phyloP scores from a whole-genome alignment of 176 grass and related monocot genomes.

The Chrysopogon serrulatus region DNA sequence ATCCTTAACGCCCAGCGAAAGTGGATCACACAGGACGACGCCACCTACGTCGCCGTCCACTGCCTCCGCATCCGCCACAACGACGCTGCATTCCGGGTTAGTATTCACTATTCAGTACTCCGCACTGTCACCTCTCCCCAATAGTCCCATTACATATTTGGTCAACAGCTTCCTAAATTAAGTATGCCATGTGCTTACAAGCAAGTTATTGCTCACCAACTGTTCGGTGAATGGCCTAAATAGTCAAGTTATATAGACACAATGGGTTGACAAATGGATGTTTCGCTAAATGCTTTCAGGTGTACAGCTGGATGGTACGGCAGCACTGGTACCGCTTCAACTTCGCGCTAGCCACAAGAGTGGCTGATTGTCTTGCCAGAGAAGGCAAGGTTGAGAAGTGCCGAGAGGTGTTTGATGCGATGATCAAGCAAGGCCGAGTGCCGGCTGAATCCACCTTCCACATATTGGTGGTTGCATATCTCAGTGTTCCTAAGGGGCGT shows the following conservation, averaged over 20 bases:
- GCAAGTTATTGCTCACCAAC: not conserved
- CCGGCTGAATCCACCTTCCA: slow-evolving; percentile 95
- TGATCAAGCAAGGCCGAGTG: slow-evolving; percentile 77
- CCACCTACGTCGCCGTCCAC: slow-evolving; percentile 75
- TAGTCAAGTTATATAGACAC: not conserved
- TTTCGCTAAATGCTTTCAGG: slow-evolving; percentile 57
- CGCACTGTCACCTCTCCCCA: not conserved
- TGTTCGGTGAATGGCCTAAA: slow-evolving; percentile 13
- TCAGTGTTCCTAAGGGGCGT: slow-evolving; percentile 49
- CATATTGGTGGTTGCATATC: slow-evolving; percentile 75
- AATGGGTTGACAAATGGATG: slow-evolving; percentile 17
- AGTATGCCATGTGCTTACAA: not conserved
- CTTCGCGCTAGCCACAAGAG: slow-evolving; percentile 75
- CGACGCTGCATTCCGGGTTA: slow-evolving; percentile 74
- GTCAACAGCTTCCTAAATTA: not conserved
- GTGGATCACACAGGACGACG: slow-evolving; percentile 83
- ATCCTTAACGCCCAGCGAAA: slow-evolving; percentile 92
- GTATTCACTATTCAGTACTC: not conserved
- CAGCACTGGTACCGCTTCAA: slow-evolving; percentile 91
- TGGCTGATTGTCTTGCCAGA: slow-evolving; percentile 82
- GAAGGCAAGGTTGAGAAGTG: slow-evolving; percentile 83
- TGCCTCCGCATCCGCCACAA: slow-evolving; percentile 87
- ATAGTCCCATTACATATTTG: slow-evolving; percentile 13
- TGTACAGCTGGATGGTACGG: slow-evolving; percentile 84
- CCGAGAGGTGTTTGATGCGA: slow-evolving; percentile 61